Evolutionary conservation across 345 rosid genomes (phyloP).

Genomic region (Garcia nutans): DNA sequence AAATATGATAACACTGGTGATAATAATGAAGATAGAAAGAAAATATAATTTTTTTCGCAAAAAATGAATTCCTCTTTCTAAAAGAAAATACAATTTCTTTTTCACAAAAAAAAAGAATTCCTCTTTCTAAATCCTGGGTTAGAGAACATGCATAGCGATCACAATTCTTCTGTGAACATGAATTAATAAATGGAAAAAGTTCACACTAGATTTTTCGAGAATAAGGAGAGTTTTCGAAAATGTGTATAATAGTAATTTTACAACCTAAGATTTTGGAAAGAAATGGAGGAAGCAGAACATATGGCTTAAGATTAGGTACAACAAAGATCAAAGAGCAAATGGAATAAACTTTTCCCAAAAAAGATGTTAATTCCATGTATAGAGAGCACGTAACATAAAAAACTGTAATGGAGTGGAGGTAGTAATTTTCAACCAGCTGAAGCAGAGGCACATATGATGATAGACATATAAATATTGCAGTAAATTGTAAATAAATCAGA

Average conservation of each 20-base stretch:
- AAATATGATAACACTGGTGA: not conserved
- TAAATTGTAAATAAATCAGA: no score
- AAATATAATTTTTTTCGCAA: no score
- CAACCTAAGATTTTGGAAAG: not conserved
- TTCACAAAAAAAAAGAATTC: not conserved
- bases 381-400: not conserved
- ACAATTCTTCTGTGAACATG: not conserved
- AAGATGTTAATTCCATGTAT: not conserved
- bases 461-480: not conserved
- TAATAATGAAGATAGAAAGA: not conserved
- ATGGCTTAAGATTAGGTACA: not conserved
- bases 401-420: not conserved
- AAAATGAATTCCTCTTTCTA: not conserved
- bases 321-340: not conserved
- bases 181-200: not conserved
- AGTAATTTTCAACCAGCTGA: not conserved
- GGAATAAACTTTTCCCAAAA: not conserved
- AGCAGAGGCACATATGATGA: not conserved
- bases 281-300: not conserved
- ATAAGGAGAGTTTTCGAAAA: not conserved
- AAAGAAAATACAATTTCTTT: no score
- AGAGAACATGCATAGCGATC: no score
- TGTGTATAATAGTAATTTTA: not conserved
- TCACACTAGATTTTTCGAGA: not conserved
- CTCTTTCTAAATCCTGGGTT: not conserved